Percentiles rank a stretch among this genome's conserved stretches.
phyloP scores from a whole-genome alignment of 768 basidiomycete genomes.

The Roridomyces roridus region DNA sequence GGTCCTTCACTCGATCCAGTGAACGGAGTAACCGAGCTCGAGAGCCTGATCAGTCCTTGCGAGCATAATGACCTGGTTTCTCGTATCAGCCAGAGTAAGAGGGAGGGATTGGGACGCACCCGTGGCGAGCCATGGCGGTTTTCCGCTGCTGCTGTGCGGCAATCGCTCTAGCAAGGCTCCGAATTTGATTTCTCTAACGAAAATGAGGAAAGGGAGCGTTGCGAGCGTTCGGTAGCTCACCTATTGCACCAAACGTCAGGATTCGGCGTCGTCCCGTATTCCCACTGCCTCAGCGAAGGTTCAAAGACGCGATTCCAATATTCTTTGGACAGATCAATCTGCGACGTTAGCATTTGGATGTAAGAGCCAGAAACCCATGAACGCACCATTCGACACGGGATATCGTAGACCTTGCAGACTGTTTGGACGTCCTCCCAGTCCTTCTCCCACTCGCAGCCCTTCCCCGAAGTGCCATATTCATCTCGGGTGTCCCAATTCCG shows the following conservation, averaged over 20 bases:
- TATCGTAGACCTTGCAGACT: slow-evolving; percentile 75
- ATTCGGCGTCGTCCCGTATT: slow-evolving; percentile 83
- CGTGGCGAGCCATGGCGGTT: slow-evolving; percentile 77
- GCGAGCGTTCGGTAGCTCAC: slow-evolving; percentile 43
- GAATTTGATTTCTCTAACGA: slow-evolving; percentile 87
- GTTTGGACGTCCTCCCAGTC: slow-evolving; percentile 92
- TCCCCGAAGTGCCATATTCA: slow-evolving; percentile 70
- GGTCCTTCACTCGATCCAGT: slow-evolving; percentile 77
- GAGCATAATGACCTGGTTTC: slow-evolving; percentile 82
- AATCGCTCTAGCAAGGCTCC: slow-evolving; percentile 78
- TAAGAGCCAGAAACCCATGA: not conserved
- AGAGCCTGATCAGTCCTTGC: slow-evolving; percentile 57
- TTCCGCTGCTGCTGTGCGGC: slow-evolving; percentile 32
- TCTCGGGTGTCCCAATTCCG: slow-evolving; percentile 93
- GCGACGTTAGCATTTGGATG: slow-evolving; percentile 10
- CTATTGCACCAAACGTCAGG: slow-evolving; percentile 94
- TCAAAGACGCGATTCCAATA: slow-evolving; percentile 95
- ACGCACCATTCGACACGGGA: slow-evolving; percentile 75
- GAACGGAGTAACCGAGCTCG: slow-evolving; percentile 63
- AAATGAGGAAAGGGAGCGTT: not conserved
- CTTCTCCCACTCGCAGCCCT: slow-evolving; percentile 93
- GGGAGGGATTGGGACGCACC: slow-evolving; percentile 47
- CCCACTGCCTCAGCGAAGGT: slow-evolving; percentile 81
- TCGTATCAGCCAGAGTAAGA: not conserved
- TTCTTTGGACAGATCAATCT: slow-evolving; percentile 89